These are phyloP conservation scores for Apophysomyces elegans DNA, from an alignment of 371 early-diverging fungal species.

Conservation along the genomic window DNA sequence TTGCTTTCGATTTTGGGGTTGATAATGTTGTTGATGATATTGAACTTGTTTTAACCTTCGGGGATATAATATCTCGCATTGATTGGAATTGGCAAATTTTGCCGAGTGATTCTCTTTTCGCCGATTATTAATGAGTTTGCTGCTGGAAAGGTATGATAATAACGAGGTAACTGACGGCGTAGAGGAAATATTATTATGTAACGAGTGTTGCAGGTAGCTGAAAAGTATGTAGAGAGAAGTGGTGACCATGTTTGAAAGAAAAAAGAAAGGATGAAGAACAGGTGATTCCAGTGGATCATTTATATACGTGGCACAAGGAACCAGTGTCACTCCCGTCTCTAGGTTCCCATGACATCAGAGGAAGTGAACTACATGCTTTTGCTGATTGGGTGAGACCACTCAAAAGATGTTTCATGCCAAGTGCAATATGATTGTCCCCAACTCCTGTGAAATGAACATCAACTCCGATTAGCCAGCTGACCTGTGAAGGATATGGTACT, in stretches of 20 bases:
- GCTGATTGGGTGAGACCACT: slow-evolving; percentile 5
- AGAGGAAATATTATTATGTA: neutral
- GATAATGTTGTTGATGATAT: neutral
- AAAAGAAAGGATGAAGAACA: neutral
- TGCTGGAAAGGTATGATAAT: neutral
- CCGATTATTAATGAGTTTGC: neutral
- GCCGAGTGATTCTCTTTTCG: neutral
- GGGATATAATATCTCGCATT: slow-evolving; percentile 1
- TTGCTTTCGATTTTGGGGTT: neutral
- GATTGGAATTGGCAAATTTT: neutral
- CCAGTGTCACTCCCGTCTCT: neutral
- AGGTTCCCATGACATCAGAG: slow-evolving; percentile 10
- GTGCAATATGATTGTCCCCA: neutral
- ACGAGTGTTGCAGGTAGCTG: neutral
- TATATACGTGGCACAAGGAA: slow-evolving; percentile 3
- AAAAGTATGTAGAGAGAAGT: slow-evolving; percentile 2
- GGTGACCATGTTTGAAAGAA: neutral
- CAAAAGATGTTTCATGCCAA: slow-evolving; percentile 4
- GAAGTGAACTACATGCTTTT: slow-evolving; percentile 1
- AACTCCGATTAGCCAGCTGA: neutral
- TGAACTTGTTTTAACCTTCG: neutral
- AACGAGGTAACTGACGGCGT: neutral
- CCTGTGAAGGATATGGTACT: neutral
- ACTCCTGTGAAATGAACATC: neutral
- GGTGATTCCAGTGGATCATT: neutral